Evolutionary conservation across 208 protist genomes (phyloP).

Genomic region (Leptomonas seymouri): DNA sequence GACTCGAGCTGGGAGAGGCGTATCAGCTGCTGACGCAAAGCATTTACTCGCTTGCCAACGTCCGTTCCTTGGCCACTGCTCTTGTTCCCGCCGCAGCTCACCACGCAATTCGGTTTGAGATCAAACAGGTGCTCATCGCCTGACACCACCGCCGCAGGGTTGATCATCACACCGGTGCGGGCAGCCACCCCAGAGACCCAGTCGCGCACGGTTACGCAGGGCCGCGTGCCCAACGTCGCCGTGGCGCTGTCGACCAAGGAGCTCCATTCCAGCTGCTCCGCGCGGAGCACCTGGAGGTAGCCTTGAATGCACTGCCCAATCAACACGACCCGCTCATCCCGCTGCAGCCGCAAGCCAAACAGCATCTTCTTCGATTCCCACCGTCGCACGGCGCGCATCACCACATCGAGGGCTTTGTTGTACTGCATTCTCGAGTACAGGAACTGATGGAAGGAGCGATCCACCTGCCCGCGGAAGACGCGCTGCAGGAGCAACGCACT

Average conservation of each 20-base stretch:
- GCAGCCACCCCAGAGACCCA: slow-evolving; percentile 39
- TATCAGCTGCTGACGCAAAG: slow-evolving; percentile 10
- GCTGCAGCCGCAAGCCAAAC: slow-evolving; percentile 42
- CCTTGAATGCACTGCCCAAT: slow-evolving; percentile 51
- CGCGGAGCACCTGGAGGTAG: slow-evolving; percentile 42
- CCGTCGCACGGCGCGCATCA: slow-evolving; percentile 43
- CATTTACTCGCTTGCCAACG: neutral
- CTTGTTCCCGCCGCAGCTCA: neutral
- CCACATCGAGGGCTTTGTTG: slow-evolving; percentile 42
- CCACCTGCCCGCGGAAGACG: slow-evolving; percentile 58
- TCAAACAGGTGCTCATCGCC: slow-evolving; percentile 2
- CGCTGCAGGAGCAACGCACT: slow-evolving; percentile 70
- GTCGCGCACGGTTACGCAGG: slow-evolving; percentile 33
- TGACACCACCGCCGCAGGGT: slow-evolving; percentile 5
- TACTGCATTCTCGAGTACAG: slow-evolving; percentile 60
- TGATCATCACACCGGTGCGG: slow-evolving; percentile 28
- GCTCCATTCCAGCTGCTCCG: slow-evolving; percentile 57
- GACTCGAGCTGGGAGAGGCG: slow-evolving; percentile 22
- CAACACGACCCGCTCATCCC: slow-evolving; percentile 64
- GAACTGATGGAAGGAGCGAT: slow-evolving; percentile 58
- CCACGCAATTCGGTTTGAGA: neutral
- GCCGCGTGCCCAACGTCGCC: slow-evolving; percentile 18
- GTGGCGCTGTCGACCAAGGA: slow-evolving; percentile 39
- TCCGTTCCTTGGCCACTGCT: neutral
- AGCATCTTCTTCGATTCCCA: slow-evolving; percentile 49